Base-by-base conservation (phyloP, 2,329 filamentous ascomycete species). In the Xylaria sp. region DNA sequence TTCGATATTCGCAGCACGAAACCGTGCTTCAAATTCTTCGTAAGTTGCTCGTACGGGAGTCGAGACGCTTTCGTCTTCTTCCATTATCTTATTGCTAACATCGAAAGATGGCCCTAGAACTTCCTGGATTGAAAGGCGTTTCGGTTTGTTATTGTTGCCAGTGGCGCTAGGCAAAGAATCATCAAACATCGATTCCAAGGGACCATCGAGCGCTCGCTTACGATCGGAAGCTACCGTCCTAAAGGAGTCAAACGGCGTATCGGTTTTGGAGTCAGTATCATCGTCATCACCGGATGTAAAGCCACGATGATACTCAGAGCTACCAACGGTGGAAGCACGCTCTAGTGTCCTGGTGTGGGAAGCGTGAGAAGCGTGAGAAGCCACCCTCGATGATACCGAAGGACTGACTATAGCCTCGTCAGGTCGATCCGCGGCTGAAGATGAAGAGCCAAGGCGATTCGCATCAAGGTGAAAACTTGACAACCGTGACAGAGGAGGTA, bases 121-220 rank as follows among this genome's bases (percentile, higher is more conserved):
- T 71, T 88, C 87, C 57, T 89, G 87, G 44, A 89, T 87, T 0
- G 87, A 88, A 11, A 88, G 76, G 31, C 87, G 82, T 73, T 88
- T 88, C 2, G 83, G 81, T 75, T 84, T 88, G 72, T 72, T 80
- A 59, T 73, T 76, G 72, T 85, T 85, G 63, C 84, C 82, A 20
- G 85, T 84, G 0, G 86, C 86, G 76, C 85, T 87, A 7, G 88
- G 87, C 42, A 90, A 91, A 15, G 91, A 93, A 74, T 94, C 92
- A 79, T 94, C 92, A 79, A 94, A 94, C 83, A 94, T 92, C 28
- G 89, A 92, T 76, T 94, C 92, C 59, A 94, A 82, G 17, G 92
- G 91, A 33, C 90, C 91, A 76, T 93, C 89, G 56, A 89, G 86
- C 40, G 88, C 87, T 68, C 89, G 88, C 63, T 87, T 85, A 70